Base-by-base conservation (phyloP, 371 early-diverging fungal species). In the Blakeslea trispora region DNA sequence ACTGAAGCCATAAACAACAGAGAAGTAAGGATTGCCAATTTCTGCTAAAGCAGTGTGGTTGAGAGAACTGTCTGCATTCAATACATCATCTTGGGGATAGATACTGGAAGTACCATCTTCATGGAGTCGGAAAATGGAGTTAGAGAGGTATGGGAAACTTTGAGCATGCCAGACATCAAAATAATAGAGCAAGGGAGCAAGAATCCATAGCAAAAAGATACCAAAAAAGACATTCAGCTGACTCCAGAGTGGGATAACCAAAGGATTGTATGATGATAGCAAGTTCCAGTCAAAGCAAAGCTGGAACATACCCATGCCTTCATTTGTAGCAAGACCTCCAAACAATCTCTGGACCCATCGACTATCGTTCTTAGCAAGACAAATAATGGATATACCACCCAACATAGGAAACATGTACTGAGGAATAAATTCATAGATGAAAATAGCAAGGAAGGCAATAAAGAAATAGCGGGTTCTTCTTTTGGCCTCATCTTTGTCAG, bases 231-330 rank as follows among this genome's bases (percentile, higher is more conserved):
- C 57, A 41, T 81, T 81, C 15, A 74, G 5, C 21, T 77, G 78
- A 6, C 71, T 69, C 63, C 68, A 71, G 3, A 92, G 74, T 1
- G 95, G 93, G 1, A 95, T 57, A 0, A 90, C 80, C 5, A 93
- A 63, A 18, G 80, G 81, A 21, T 81, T 78, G 48, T 86, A 84
- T 23, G 53, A 55, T 14, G 71, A 68, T 9, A 77, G 40, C 19
- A 61, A 68, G 49, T 72, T 73, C 82, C 82, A 81, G 58, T 81
- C 82, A 49, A 81, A 79, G 51, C 71, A 73, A 35, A 81, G 41
- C 15, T 74, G 68, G 23, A 79, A 57, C 31, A 81, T 66, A 34
- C 82, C 82, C 45, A 79, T 44, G 11, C 82, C 82, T 63, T 79
- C 82, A 41, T 79, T 77, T 18, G 68, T 65, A 23, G 58, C 61